A percentile compares a stretch with the other conserved stretches of the same genome.
phyloP scores from a whole-genome alignment of 345 rosid genomes.

The Cochlearia excelsa region DNA sequence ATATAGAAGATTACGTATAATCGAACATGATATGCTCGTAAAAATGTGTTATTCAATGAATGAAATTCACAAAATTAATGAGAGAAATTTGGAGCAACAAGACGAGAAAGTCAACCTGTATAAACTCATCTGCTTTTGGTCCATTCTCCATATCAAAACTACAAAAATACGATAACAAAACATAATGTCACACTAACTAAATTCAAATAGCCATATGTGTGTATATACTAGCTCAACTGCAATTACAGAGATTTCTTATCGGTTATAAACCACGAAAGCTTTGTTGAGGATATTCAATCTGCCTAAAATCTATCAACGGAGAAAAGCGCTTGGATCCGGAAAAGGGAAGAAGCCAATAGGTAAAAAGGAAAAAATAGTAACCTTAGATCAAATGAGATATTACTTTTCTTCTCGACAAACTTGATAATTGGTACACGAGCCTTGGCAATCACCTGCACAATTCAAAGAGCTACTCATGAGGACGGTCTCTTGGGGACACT shows the following conservation, averaged over 20 bases:
- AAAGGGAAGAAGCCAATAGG: not conserved
- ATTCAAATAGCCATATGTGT: not conserved
- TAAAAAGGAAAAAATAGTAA: slow-evolving; percentile 17
- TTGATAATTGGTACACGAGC: too few relatives aligned
- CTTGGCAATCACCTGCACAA: too few relatives aligned
- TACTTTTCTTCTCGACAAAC: slow-evolving; percentile 87
- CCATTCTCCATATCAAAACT: slow-evolving; percentile 92
- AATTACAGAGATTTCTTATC: slow-evolving; percentile 1
- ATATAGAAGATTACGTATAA: not conserved
- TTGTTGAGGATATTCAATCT: not conserved
- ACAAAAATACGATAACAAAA: slow-evolving; percentile 31
- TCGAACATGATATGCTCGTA: too few relatives aligned
- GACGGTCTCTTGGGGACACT: too few relatives aligned
- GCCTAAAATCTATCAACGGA: not conserved
- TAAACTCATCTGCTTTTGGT: slow-evolving; percentile 92
- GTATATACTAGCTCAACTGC: not conserved
- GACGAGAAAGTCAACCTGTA: too few relatives aligned
- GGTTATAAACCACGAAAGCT: not conserved
- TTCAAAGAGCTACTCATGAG: too few relatives aligned
- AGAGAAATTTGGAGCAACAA: too few relatives aligned
- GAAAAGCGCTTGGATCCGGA: not conserved
- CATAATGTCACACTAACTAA: slow-evolving; percentile 14
- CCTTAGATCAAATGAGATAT: slow-evolving; percentile 84
- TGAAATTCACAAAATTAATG: too few relatives aligned
- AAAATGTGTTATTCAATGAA: too few relatives aligned